These are phyloP conservation scores for Tolypocladium sp. DNA, from an alignment of 2,329 filamentous ascomycete genomes.

Conservation along the genomic window DNA sequence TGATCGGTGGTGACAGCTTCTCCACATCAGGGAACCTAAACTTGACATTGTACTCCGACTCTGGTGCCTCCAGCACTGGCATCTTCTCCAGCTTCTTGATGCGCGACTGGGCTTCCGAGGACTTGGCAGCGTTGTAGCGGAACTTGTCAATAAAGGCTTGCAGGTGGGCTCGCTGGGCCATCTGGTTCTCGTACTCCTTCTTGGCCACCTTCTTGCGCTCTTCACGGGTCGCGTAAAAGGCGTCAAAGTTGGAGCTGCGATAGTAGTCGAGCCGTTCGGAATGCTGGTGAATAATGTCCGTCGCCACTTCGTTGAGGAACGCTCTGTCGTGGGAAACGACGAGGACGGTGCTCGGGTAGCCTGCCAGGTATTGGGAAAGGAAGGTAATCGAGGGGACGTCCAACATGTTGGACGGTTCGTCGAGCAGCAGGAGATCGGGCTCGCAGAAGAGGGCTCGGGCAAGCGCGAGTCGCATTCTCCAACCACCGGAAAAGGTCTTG, in stretches of 20 bases:
- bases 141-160: constrained; percentile 99
- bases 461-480: constrained; percentile 95
- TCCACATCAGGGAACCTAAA: constrained; percentile 98
- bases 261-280: constrained; percentile 98
- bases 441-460: constrained; percentile 96
- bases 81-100: constrained; percentile 99
- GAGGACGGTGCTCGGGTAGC: constrained; percentile 87
- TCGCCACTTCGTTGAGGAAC: constrained; percentile 98
- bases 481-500: constrained; percentile 98
- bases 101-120: constrained; percentile 92
- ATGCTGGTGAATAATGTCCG: constrained; percentile 97
- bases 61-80: constrained; percentile 82
- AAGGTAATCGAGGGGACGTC: constrained; percentile 99
- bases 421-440: constrained; percentile 87
- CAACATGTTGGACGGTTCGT: constrained; percentile 99
- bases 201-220: constrained; percentile 94
- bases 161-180: constrained; percentile 84
- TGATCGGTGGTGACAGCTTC: constrained; percentile 93
- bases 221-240: constrained; percentile 95
- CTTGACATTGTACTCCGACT: constrained; percentile 90
- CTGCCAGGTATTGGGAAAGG: constrained; percentile 88
- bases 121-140: constrained; percentile 97
- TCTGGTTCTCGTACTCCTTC: constrained; percentile 97
- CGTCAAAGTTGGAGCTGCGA: constrained; percentile 92
- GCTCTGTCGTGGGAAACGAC: constrained; percentile 98